These are phyloP conservation scores for Xerocomellus amylosporus DNA, from an alignment of 768 basidiomycete species.

Conservation along the genomic window DNA sequence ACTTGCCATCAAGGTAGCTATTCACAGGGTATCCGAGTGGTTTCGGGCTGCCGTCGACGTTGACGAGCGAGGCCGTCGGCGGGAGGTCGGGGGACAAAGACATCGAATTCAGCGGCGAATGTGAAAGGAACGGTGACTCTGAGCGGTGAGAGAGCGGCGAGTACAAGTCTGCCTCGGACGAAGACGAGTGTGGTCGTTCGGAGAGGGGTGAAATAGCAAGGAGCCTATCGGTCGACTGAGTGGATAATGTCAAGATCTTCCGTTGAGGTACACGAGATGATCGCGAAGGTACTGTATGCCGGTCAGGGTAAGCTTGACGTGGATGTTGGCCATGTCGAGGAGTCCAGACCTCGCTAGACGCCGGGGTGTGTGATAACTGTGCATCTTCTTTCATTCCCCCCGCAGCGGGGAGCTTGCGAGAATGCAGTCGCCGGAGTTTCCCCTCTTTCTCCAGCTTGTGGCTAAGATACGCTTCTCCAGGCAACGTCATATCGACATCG, in stretches of 20 bases:
- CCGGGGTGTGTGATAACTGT: neutral
- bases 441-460: conserved; percentile 57
- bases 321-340: neutral
- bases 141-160: conserved; percentile 13
- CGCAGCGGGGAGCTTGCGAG: conserved; percentile 29
- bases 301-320: neutral
- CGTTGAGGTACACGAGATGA: neutral
- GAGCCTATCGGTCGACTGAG: conserved; percentile 21
- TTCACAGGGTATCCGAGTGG: neutral
- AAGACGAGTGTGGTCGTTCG: conserved; percentile 10
- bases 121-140: conserved; percentile 1
- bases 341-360: neutral
- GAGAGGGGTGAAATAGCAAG: conserved; percentile 21
- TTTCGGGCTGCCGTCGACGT: neutral
- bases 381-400: conserved; percentile 13
- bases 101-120: neutral
- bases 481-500: conserved; percentile 57
- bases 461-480: conserved; percentile 56
- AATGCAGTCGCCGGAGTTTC: conserved; percentile 49
- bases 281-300: neutral
- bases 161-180: conserved; percentile 12
- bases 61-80: conserved; percentile 6
- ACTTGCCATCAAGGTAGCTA: conserved; percentile 1
- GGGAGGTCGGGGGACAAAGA: neutral
- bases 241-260: conserved; percentile 4